Evolutionary conservation across 1,284 basidiomycete species (phyloP), one percentile per base, ranked within the genome.

Genomic region (Sanguinoderma infundibulare): DNA sequence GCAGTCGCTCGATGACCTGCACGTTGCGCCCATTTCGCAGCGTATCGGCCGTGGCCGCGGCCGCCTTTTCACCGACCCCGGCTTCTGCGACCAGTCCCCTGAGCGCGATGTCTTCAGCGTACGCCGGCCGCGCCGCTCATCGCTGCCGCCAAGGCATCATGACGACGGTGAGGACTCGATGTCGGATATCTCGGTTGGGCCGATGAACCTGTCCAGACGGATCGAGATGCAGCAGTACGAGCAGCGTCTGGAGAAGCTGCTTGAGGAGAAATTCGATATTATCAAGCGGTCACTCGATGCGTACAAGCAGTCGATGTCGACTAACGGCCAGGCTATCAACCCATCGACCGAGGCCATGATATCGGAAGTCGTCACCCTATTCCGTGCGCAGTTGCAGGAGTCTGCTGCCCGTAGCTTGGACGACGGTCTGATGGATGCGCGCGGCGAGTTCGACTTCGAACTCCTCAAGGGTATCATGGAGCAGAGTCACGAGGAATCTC

Each of bases 371-470:
- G 79, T 91, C 39, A 78, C 85, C 2, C 76, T 90, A 60, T 88
- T 92, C 79, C 81, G 87, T 4, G 77, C 83, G 12, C 89, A 91
- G 65, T 75, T 92, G 10, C 84, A 85, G 57, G 86, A 88, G 32
- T 85, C 85, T 3, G 85, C 86, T 0, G 76, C 79, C 7, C 78
- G 81, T 35, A 80, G 82, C 20, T 69, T 87, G 61, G 87, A 90
- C n/a, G 87, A 89, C 53, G 84, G 82, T 62, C 84, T 84, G 67
- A 78, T 84, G 76, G 89, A 92, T 70, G 90, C 87, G 30, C 83
- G 85, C 24, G 90, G 89, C 30, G 91, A 92, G 65, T 75, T 92
- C 28, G 91, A 93, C 75, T 85, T 92, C 68, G 87, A 91, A 72
- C 76, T 91, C 62, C 82, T 94, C 69, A 88, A 83, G 70, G 87